These are phyloP conservation scores for Trametes punicea DNA, from an alignment of 768 basidiomycete genomes.

Conservation along the genomic window DNA sequence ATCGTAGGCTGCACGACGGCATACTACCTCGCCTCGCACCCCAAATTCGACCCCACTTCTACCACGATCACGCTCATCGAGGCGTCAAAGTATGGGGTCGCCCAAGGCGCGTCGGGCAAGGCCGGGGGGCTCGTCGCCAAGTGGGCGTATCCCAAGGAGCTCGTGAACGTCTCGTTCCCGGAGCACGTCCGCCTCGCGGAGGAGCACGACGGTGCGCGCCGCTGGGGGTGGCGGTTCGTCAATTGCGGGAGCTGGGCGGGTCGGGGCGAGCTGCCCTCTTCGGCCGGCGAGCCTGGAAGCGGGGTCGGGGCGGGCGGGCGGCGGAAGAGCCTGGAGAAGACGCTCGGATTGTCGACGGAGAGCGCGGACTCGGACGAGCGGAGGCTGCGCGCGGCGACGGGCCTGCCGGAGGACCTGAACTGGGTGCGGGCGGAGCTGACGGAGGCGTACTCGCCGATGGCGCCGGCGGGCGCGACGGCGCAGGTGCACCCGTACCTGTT, in stretches of 20 bases:
- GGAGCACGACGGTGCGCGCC: constrained; percentile 59
- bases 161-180: constrained; percentile 67
- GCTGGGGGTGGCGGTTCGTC: constrained; percentile 85
- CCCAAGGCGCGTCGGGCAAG: constrained; percentile 81
- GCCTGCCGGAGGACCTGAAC: constrained; percentile 33
- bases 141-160: constrained; percentile 75
- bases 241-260: constrained; percentile 73
- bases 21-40: constrained; percentile 69
- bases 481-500: constrained; percentile 78
- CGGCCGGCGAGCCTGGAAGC: constrained; percentile 17
- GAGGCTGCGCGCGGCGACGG: constrained; percentile 14
- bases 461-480: constrained; percentile 53
- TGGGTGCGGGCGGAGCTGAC: constrained; percentile 50
- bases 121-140: constrained; percentile 78
- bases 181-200: constrained; percentile 74
- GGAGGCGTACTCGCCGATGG: constrained; percentile 59
- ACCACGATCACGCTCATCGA: constrained; percentile 63
- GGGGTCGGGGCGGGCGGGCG: constrained; percentile 31
- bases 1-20: constrained; percentile 85
- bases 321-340: constrained; percentile 55
- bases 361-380: neutral
- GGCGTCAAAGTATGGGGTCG: constrained; percentile 61
- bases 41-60: constrained; percentile 38
- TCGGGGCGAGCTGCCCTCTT: constrained; percentile 38
- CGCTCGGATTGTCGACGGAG: constrained; percentile 38